Base-by-base conservation (phyloP, 805 yeast genomes). In the Pichia nakasei region DNA sequence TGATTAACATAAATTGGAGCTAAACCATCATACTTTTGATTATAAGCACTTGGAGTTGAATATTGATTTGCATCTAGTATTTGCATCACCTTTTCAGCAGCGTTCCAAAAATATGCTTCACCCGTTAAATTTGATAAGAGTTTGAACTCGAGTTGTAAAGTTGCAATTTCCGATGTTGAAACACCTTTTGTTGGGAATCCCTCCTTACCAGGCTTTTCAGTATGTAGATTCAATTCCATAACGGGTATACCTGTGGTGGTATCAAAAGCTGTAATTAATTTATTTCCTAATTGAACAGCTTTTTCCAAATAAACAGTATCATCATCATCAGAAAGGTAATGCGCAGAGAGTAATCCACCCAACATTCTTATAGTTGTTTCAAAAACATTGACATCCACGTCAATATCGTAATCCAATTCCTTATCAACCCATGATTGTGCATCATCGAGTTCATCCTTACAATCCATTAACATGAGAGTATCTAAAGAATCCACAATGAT, bases 321-420 rank as follows among this genome's bases (percentile, higher is more conserved):
- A 22, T 41, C 84, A 52, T 84, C 89, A 13, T 71, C 65, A 2
- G 89, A 73, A 24, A 86, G 63, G 51, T 85, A 80, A 56, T 76
- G 77, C 0, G 95, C 95, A 3, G 95, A 82, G 39, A 89, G 65
- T n/a, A 89, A 68, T 0, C 97, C 97, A 37, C 97, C 97, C 22
- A 89, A 66, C 94, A 89, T 86, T 58, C 96, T 72, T 50, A 86
- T 88, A 6, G 97, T 86, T n/a, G 96, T 87, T 59, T 88, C 97
- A 63, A 89, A 89, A 6, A 87, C 80, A 57, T 82, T 87, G 35
- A 86, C 93, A 31, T 74, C 74, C 48, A 80, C 76, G 58, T 86
- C 84, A 52, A 85, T 76, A 52, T 79, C 76, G 58, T 85, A 88
- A 42, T 69, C 70, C 50, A 89, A 68, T 41, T 77, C 86, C 44